These are phyloP conservation scores for Leccinum griseonigrum DNA, from an alignment of 1,284 basidiomycete genomes.

Conservation along the genomic window DNA sequence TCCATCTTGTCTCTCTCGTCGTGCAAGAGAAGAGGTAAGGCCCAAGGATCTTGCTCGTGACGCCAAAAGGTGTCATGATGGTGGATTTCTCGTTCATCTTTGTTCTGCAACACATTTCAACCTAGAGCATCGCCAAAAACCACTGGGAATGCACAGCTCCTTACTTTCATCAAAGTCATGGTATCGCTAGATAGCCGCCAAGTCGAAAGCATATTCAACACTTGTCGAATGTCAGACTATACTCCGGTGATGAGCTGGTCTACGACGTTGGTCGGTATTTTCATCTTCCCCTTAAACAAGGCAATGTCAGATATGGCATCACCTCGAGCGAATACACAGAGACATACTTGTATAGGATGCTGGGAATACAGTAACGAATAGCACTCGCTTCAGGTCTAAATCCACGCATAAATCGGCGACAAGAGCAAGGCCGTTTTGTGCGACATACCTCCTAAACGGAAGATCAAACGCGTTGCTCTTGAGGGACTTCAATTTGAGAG, in stretches of 20 bases:
- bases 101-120: constrained; percentile 46
- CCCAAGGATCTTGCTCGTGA: constrained; percentile 82
- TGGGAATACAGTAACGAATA: constrained; percentile 84
- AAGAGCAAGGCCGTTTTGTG: neutral
- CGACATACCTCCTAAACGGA: constrained; percentile 68
- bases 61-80: constrained; percentile 88
- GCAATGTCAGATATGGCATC: neutral
- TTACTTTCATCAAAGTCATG: constrained; percentile 94
- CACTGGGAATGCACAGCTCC: constrained; percentile 58
- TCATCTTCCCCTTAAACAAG: constrained; percentile 81
- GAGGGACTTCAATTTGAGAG: constrained; percentile 91
- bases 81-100: constrained; percentile 92
- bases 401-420: constrained; percentile 7
- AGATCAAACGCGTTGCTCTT: constrained; percentile 73
- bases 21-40: constrained; percentile 89
- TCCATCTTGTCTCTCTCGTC: constrained; percentile 91
- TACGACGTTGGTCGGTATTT: constrained; percentile 85
- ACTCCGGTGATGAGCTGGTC: constrained; percentile 89
- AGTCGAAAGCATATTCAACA: constrained; percentile 97
- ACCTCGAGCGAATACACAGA: neutral
- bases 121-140: neutral
- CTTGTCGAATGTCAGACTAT: constrained; percentile 94
- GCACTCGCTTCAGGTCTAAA: constrained; percentile 70
- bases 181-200: constrained; percentile 80
- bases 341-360: constrained; percentile 83